phyloP scores from a whole-genome alignment of 2,329 filamentous ascomycete species.

The Alternaria brassicae region DNA sequence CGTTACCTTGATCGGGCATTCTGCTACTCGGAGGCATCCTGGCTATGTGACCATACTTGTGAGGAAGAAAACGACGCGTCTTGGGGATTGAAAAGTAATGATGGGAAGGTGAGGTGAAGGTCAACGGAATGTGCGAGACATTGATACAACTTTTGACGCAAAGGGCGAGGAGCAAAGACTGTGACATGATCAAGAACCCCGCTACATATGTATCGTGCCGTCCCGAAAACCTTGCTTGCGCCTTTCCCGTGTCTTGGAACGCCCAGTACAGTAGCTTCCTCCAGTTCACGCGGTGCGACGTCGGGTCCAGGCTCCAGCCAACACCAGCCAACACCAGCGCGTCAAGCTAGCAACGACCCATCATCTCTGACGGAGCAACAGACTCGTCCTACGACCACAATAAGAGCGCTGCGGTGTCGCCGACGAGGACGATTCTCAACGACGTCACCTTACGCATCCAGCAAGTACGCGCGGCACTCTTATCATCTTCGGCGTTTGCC shows the following conservation, averaged over 20 bases:
- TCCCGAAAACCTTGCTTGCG: slow-evolving; percentile 7
- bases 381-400: not conserved
- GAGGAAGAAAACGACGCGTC: not conserved
- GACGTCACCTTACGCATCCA: not conserved
- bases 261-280: not conserved
- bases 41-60: slow-evolving; percentile 38
- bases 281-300: not conserved
- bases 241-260: slow-evolving; percentile 3
- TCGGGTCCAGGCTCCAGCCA: slow-evolving; percentile 1
- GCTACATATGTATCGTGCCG: slow-evolving; percentile 8
- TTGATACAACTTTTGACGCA: not conserved
- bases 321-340: not conserved
- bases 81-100: not conserved
- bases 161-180: not conserved
- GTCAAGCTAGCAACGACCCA: not conserved
- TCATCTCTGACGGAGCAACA: not conserved
- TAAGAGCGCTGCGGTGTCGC: not conserved
- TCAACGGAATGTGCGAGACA: not conserved
- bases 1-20: slow-evolving; percentile 49
- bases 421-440: not conserved
- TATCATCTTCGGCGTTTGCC: not conserved
- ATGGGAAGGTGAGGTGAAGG: not conserved
- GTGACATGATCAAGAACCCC: not conserved
- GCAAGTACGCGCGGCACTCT: slow-evolving; percentile 4
- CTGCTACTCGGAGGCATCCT: slow-evolving; percentile 46